These are phyloP conservation scores for Acer negundo DNA, from an alignment of 345 rosid species.

Conservation along the genomic window DNA sequence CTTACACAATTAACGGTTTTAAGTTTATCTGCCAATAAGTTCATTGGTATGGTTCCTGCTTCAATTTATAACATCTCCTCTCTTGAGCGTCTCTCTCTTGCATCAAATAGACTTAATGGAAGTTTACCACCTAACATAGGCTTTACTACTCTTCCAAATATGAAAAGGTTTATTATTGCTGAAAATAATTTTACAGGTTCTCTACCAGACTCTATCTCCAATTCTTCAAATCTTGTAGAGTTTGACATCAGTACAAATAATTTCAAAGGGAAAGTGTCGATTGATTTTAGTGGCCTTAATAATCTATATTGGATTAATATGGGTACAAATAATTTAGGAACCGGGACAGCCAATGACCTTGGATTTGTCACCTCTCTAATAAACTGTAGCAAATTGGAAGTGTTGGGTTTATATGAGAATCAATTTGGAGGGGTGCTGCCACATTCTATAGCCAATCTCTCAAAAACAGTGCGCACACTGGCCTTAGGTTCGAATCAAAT, in stretches of 20 bases:
- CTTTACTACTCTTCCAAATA: slow-evolving; percentile 20
- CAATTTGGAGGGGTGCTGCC: slow-evolving; percentile 22
- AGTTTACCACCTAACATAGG: slow-evolving; percentile 10
- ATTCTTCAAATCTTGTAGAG: background rate
- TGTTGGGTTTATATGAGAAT: background rate
- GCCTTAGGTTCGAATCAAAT: background rate
- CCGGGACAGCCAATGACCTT: background rate
- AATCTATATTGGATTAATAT: background rate
- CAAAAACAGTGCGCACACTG: rapidly evolving
- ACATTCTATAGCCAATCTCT: background rate
- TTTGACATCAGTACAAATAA: background rate
- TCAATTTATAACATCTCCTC: slow-evolving; percentile 22
- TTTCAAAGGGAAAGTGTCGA: slow-evolving; percentile 3
- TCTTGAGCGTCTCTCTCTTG: rapidly evolving
- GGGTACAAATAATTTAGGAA: background rate
- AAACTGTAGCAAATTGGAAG: slow-evolving; percentile 1
- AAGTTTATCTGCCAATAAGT: rapidly evolving
- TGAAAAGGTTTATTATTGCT: background rate
- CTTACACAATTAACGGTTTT: background rate
- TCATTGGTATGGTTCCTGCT: slow-evolving; percentile 23
- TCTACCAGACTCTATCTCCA: slow-evolving; percentile 23
- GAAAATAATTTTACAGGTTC: slow-evolving; percentile 11
- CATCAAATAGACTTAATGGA: background rate
- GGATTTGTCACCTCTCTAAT: slow-evolving; percentile 11
- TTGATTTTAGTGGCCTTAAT: background rate